These are phyloP conservation scores for Furcasterigmium furcatum DNA, from an alignment of 2,329 filamentous ascomycete species.

Conservation along the genomic window DNA sequence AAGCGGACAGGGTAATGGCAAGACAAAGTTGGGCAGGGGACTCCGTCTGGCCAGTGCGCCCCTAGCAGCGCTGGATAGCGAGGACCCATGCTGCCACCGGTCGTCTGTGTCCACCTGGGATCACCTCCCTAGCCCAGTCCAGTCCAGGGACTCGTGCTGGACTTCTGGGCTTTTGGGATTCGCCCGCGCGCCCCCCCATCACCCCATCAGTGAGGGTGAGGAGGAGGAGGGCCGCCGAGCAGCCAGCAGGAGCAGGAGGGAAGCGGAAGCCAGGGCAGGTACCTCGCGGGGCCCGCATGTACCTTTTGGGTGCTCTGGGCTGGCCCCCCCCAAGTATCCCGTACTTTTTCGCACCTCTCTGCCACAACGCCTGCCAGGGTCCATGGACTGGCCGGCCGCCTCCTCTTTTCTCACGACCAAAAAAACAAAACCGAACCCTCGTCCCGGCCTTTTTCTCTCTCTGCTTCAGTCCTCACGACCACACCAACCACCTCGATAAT, in stretches of 20 bases:
- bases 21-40: too few relatives aligned
- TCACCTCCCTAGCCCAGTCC: too few relatives aligned
- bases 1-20: too few relatives aligned
- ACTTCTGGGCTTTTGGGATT: not conserved
- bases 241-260: too few relatives aligned
- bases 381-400: constrained; percentile 6
- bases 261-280: too few relatives aligned
- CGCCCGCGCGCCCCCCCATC: too few relatives aligned
- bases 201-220: too few relatives aligned
- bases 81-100: too few relatives aligned
- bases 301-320: not conserved
- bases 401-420: constrained; percentile 16
- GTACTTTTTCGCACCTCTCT: not conserved
- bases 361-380: not conserved
- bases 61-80: too few relatives aligned
- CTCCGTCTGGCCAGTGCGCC: too few relatives aligned
- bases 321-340: not conserved
- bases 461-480: constrained; percentile 22
- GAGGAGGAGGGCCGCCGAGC: not conserved
- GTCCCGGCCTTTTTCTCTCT: constrained; percentile 19
- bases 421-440: constrained; percentile 16
- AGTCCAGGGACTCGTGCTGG: not conserved
- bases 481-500: constrained; percentile 26
- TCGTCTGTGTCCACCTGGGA: too few relatives aligned
- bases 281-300: not conserved